These are phyloP conservation scores for Pleurotus tuber-regium DNA, from an alignment of 768 basidiomycete species.

Conservation along the genomic window DNA sequence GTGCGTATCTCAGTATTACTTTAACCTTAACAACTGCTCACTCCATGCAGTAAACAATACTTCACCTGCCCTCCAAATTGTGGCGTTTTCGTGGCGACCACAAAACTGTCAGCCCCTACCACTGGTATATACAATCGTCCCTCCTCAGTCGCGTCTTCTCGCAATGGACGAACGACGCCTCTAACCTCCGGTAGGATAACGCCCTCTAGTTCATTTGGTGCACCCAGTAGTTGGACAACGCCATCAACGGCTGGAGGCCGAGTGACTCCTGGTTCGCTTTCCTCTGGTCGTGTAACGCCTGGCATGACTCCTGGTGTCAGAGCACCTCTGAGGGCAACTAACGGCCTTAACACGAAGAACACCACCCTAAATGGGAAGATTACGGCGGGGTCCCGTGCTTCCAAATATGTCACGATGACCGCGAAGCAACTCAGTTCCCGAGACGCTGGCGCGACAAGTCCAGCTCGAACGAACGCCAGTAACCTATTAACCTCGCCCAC, in stretches of 20 bases:
- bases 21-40: neutral
- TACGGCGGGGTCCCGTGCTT: slow-evolving; percentile 81
- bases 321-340: slow-evolving; percentile 21
- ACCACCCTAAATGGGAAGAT: slow-evolving; percentile 44
- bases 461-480: slow-evolving; percentile 20
- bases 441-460: slow-evolving; percentile 30
- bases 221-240: slow-evolving; percentile 20
- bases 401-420: slow-evolving; percentile 81
- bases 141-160: slow-evolving; percentile 77
- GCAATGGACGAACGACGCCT: slow-evolving; percentile 60
- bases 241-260: slow-evolving; percentile 26
- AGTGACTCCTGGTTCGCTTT: slow-evolving; percentile 23
- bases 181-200: slow-evolving; percentile 51
- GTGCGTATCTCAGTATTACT: slow-evolving; percentile 43
- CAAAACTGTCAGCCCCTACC: slow-evolving; percentile 80
- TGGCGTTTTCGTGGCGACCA: slow-evolving; percentile 85
- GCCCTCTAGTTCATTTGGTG: slow-evolving; percentile 39
- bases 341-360: slow-evolving; percentile 17
- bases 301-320: slow-evolving; percentile 36
- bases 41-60: slow-evolving; percentile 62
- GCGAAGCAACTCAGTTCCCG: slow-evolving; percentile 73
- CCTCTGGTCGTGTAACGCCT: slow-evolving; percentile 39
- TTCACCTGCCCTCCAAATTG: slow-evolving; percentile 83
- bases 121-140: slow-evolving; percentile 61
- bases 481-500: slow-evolving; percentile 24